Evolutionary conservation across 1,284 basidiomycete genomes (phyloP).

Genomic region (Boletus smithii): DNA sequence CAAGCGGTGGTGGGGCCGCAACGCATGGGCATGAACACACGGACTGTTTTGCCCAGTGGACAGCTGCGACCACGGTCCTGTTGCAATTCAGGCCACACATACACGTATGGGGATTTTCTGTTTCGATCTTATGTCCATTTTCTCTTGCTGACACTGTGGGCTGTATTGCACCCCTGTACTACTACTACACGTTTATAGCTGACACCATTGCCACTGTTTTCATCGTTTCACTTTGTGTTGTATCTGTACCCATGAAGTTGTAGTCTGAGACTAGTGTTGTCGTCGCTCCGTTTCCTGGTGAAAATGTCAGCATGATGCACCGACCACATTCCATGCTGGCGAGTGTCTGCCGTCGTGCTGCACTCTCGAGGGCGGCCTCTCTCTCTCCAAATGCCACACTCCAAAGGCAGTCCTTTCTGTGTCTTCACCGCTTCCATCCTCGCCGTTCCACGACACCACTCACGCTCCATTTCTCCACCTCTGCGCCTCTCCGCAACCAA

Average conservation of each 20-base stretch:
- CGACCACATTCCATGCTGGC: conserved; percentile 25
- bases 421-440: conserved; percentile 3
- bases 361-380: conserved; percentile 8
- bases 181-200: conserved; percentile 20
- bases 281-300: no score
- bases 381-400: conserved; percentile 2
- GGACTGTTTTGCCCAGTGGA: neutral
- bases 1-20: conserved; percentile 57
- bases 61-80: no score
- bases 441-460: neutral
- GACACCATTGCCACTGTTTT: conserved; percentile 2
- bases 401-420: conserved; percentile 7
- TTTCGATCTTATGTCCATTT: conserved; percentile 9
- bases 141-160: conserved; percentile 6
- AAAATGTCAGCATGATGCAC: no score
- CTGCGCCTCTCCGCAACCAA: conserved; percentile 11
- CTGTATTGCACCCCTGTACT: conserved; percentile 24
- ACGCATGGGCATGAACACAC: conserved; percentile 29
- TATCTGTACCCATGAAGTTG: conserved; percentile 10
- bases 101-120: conserved; percentile 7
- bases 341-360: conserved; percentile 16
- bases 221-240: neutral
- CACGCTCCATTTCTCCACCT: conserved; percentile 14
- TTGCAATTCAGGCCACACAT: neutral
- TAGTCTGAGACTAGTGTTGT: no score